Percentiles rank a stretch among this genome's conserved stretches.
Evolutionary conservation across 2,329 filamentous ascomycete genomes (phyloP).

Genomic region (Coccinonectria pachysandricola): DNA sequence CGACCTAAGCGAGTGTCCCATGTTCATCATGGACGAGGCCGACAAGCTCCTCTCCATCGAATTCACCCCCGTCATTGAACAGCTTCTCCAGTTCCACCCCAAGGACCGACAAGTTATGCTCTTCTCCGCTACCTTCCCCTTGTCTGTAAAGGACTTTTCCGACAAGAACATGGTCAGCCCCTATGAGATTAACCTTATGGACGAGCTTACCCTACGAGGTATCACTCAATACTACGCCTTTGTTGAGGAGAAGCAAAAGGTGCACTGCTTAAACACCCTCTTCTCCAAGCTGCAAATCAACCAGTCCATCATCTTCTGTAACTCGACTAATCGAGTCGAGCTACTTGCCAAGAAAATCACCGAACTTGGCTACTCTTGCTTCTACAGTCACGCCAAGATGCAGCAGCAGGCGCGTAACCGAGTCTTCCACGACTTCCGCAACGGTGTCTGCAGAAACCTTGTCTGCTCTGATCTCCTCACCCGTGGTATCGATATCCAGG

Average conservation of each 20-base stretch:
- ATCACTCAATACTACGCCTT: constrained; percentile 99
- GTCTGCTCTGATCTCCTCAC: constrained; percentile 97
- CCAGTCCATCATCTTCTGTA: constrained; percentile 99
- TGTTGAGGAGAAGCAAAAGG: constrained; percentile 98
- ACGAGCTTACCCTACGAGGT: constrained; percentile 92
- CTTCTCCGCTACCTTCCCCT: constrained; percentile 93
- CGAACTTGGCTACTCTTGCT: constrained; percentile 96
- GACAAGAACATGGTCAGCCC: constrained; percentile 96
- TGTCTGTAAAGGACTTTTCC: constrained; percentile 95
- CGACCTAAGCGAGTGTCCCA: constrained; percentile 89
- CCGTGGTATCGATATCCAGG: constrained; percentile 98
- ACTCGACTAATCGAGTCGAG: constrained; percentile 97
- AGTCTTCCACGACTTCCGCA: constrained; percentile 98
- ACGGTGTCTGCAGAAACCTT: constrained; percentile 93
- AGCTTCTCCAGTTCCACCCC: constrained; percentile 87
- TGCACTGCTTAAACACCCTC: constrained; percentile 95
- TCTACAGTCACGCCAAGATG: constrained; percentile 99
- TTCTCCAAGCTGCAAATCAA: constrained; percentile 99
- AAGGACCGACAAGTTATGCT: constrained; percentile 99
- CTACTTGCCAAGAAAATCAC: constrained; percentile 98
- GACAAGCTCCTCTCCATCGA: constrained; percentile 95
- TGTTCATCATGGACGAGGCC: constrained; percentile 99
- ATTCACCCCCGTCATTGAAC: constrained; percentile 95
- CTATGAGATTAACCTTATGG: constrained; percentile 99
- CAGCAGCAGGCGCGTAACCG: constrained; percentile 93